Conservation (phyloP, 305 asterid species). For the Rubia balearica region DNA sequence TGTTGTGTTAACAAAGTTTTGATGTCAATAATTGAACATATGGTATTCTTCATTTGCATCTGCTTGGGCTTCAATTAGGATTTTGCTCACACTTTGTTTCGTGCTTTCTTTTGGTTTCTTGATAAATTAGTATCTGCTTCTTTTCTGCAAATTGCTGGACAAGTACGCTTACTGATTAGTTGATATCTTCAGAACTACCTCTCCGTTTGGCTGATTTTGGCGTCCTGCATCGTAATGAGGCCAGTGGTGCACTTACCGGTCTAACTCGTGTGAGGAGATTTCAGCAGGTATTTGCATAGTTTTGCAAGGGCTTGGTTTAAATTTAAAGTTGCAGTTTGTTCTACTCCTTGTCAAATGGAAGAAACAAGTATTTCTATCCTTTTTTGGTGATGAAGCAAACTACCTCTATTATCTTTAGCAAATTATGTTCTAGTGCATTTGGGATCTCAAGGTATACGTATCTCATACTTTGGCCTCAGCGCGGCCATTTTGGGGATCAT, state of each 20-base stretch:
- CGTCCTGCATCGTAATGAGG: background rate
- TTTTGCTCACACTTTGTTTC: background rate
- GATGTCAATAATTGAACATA: background rate
- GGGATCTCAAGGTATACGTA: background rate
- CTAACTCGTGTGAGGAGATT: too few relatives aligned
- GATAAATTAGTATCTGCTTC: background rate
- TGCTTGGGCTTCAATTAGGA: background rate
- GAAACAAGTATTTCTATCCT: background rate
- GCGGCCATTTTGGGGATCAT: background rate
- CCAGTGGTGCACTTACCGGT: too few relatives aligned
- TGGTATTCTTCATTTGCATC: background rate
- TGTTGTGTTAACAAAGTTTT: background rate
- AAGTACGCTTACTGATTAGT: background rate
- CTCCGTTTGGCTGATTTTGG: constrained; percentile 33
- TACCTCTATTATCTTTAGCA: background rate
- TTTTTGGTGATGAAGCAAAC: background rate
- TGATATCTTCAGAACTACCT: constrained; percentile 66
- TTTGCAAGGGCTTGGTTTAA: background rate
- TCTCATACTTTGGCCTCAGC: background rate
- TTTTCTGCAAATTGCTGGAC: background rate
- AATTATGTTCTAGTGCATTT: background rate
- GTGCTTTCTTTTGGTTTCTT: background rate
- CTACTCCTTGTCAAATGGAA: background rate
- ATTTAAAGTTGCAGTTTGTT: background rate
- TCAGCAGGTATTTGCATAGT: constrained; percentile 63